A percentile compares a stretch with the other conserved stretches of the same genome.
These are phyloP conservation scores for Boletus insuetus DNA, from an alignment of 768 basidiomycete genomes.

Conservation along the genomic window DNA sequence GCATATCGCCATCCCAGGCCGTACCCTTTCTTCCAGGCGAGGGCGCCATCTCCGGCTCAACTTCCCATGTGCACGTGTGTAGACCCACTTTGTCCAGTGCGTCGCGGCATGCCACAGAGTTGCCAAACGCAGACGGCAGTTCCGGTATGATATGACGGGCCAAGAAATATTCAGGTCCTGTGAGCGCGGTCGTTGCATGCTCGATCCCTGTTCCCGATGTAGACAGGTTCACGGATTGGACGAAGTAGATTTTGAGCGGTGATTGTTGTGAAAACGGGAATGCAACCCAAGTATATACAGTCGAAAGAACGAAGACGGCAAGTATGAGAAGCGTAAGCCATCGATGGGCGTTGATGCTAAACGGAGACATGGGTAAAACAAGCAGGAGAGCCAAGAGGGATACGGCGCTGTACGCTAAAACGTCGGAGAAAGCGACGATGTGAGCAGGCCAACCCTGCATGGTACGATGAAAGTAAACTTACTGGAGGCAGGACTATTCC, in stretches of 20 bases:
- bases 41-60: slow-evolving; percentile 33
- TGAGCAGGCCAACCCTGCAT: background rate
- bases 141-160: slow-evolving; percentile 41
- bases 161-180: slow-evolving; percentile 44
- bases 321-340: slow-evolving; percentile 37
- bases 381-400: slow-evolving; percentile 49
- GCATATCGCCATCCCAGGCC: background rate
- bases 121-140: slow-evolving; percentile 49
- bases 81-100: slow-evolving; percentile 35
- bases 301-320: slow-evolving; percentile 42
- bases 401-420: slow-evolving; percentile 48
- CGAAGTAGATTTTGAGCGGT: slow-evolving; percentile 72
- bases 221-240: slow-evolving; percentile 52
- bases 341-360: slow-evolving; percentile 51
- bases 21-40: slow-evolving; percentile 33
- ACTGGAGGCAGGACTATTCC: slow-evolving; percentile 50
- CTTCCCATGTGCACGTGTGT: slow-evolving; percentile 49
- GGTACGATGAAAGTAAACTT: slow-evolving; percentile 20
- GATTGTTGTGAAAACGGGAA: slow-evolving; percentile 63
- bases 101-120: slow-evolving; percentile 33
- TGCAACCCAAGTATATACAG: slow-evolving; percentile 40
- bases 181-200: slow-evolving; percentile 43
- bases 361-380: slow-evolving; percentile 61
- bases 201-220: slow-evolving; percentile 23
- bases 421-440: background rate